A percentile compares a stretch with the other conserved stretches of the same genome.
These are phyloP conservation scores for Aspergillus phoenicis DNA, from an alignment of 2,329 filamentous ascomycete genomes.

Conservation along the genomic window DNA sequence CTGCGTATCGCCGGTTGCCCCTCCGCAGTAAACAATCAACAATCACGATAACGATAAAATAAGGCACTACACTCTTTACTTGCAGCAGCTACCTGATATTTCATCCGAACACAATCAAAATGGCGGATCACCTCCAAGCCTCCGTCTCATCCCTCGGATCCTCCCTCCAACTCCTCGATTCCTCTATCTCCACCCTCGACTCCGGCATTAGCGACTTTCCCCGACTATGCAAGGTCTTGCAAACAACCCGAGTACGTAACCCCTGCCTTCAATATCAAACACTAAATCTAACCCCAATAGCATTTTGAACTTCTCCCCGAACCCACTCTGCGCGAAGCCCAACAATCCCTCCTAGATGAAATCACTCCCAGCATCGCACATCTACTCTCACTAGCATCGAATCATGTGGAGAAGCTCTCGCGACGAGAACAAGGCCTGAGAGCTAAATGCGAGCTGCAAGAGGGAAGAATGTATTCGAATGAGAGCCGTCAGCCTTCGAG, in stretches of 20 bases:
- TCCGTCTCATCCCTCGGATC: constrained; percentile 64
- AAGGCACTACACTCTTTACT: neutral
- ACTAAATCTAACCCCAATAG: constrained; percentile 45
- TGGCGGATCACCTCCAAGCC: constrained; percentile 56
- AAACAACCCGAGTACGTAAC: constrained; percentile 60
- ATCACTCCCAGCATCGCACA: constrained; percentile 83
- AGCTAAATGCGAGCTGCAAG: constrained; percentile 79
- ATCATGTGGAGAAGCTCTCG: constrained; percentile 78
- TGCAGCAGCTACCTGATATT: neutral
- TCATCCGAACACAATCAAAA: constrained; percentile 19
- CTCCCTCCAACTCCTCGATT: constrained; percentile 64
- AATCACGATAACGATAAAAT: constrained; percentile 1
- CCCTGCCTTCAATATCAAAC: constrained; percentile 1
- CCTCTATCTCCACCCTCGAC: constrained; percentile 64
- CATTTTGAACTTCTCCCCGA: constrained; percentile 94
- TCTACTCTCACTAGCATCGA: constrained; percentile 78
- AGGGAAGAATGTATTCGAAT: constrained; percentile 63
- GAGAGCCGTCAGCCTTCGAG: constrained; percentile 34
- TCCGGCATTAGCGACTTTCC: constrained; percentile 66
- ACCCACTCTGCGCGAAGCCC: constrained; percentile 76
- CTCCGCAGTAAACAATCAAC: constrained; percentile 30
- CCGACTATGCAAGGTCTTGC: constrained; percentile 63
- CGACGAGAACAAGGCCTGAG: constrained; percentile 82
- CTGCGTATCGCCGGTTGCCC: constrained; percentile 21
- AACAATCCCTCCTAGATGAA: constrained; percentile 81